phyloP scores from a whole-genome alignment of 2,329 filamentous ascomycete genomes.

The Aureobasidium sp. region DNA sequence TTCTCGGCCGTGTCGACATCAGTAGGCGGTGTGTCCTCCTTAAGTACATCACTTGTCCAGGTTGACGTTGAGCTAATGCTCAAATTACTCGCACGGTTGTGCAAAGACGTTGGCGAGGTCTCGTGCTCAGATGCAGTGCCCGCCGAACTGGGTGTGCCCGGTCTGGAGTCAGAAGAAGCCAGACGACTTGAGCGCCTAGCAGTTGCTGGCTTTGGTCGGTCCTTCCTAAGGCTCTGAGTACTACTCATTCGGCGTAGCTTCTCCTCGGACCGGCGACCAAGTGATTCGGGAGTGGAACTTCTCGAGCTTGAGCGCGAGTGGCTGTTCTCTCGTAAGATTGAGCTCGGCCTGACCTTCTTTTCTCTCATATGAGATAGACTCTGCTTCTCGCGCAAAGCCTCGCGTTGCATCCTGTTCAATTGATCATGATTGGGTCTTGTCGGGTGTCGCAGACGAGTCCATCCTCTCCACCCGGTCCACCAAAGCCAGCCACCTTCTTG shows the following conservation, averaged over 20 bases:
- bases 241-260: slow-evolving; percentile 5
- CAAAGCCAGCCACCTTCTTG: slow-evolving; percentile 70
- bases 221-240: slow-evolving; percentile 12
- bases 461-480: slow-evolving; percentile 71
- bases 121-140: background rate
- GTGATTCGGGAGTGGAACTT: slow-evolving; percentile 28
- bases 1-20: slow-evolving; percentile 16
- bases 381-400: slow-evolving; percentile 15
- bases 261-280: slow-evolving; percentile 13
- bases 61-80: slow-evolving; percentile 16
- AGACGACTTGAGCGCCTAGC: slow-evolving; percentile 9
- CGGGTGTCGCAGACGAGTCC: slow-evolving; percentile 30
- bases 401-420: slow-evolving; percentile 5
- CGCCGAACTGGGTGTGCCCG: background rate
- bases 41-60: slow-evolving; percentile 16
- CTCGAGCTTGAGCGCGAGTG: slow-evolving; percentile 26
- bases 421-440: slow-evolving; percentile 8
- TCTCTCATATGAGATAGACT: slow-evolving; percentile 31
- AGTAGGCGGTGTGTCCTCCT: slow-evolving; percentile 19
- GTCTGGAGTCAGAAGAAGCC: slow-evolving; percentile 13
- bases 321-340: slow-evolving; percentile 16
- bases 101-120: background rate
- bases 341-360: slow-evolving; percentile 12
- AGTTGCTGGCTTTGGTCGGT: slow-evolving; percentile 9
- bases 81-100: slow-evolving; percentile 18